Evolutionary conservation across 305 asterid species (phyloP), one percentile per base, ranked within the genome.

Genomic region (Petunia hybrid): DNA sequence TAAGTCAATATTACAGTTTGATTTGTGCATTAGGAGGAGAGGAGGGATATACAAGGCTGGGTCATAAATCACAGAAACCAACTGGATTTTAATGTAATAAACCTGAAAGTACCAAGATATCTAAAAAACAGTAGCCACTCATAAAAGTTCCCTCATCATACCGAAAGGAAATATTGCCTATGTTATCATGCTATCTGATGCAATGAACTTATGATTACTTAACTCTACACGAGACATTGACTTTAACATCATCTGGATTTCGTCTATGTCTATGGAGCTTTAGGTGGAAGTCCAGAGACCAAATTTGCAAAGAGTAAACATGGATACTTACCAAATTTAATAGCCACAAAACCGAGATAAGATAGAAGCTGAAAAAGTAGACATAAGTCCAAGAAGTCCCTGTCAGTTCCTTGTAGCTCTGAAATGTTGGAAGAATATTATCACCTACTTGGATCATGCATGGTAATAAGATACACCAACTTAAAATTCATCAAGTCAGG

Each of bases 241-340:
- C 14, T 53, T 41, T 14, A 59, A 60, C 39, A 60, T 60, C 3
- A 60, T 60, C 12, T 65, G 59, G 43, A 12, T 43, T 46, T 8
- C 5, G 2, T 43, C 10, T 51, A 16, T 14, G 13, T 10, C 10
- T 55, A 51, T 3, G 7, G 3, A 75, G 53, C 60, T 62, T 55
- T 4, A 31, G 38, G 38, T 31, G 45, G 45, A 62, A 7, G 5
- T 8, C 41, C 38, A 63, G 22, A 81, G 36, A 60, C 39, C 36
- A 59, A 22, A 2, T 59, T 59, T 59, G 64, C 64, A 60, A 6
- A 60, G 12, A 60, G 65, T 36, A 45, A 75, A 57, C 53, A 22
- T 31, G n/a, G 59, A 73, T 53, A 83, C 93, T 85, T 87, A 95
- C 99, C 94, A 95, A 90, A 85, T 95, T 94, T 86, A 94, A 75